A percentile compares a stretch with the other conserved stretches of the same genome.
Conservation (phyloP, 2,329 filamentous ascomycete genomes). For the Aspergillus costaricaensis region DNA sequence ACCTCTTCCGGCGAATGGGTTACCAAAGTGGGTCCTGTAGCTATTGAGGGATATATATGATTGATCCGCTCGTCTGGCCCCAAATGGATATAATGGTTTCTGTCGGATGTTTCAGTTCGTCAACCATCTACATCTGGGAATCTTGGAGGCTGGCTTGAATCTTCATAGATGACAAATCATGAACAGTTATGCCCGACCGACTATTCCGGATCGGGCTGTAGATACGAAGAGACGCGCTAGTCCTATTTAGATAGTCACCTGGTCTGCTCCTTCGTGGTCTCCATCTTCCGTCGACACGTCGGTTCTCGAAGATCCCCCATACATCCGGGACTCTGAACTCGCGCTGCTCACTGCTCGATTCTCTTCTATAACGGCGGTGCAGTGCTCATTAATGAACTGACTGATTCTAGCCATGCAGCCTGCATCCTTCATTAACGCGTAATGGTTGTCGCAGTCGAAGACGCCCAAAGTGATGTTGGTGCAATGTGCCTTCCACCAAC, state of each 20-base stretch:
- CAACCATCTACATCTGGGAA: too few relatives aligned
- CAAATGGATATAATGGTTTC: too few relatives aligned
- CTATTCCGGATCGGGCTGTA: neutral
- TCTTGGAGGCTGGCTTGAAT: too few relatives aligned
- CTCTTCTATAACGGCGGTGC: neutral
- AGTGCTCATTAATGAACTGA: neutral
- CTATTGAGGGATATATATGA: too few relatives aligned
- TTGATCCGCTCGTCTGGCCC: too few relatives aligned
- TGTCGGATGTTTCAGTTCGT: too few relatives aligned
- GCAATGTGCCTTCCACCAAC: neutral
- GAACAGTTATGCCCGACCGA: neutral
- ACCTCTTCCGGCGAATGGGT: too few relatives aligned
- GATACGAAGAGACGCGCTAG: too few relatives aligned
- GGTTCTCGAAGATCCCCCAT: neutral
- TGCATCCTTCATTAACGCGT: neutral
- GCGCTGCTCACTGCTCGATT: neutral
- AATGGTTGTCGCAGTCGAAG: neutral
- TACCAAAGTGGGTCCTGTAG: too few relatives aligned
- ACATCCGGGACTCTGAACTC: neutral
- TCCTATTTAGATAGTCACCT: neutral
- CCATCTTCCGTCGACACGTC: neutral
- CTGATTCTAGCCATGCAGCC: neutral
- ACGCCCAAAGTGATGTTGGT: neutral
- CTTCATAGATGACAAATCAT: too few relatives aligned
- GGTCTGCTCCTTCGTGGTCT: neutral